A percentile compares a stretch with the other conserved stretches of the same genome.
Evolutionary conservation across 306 rosid species (phyloP).

Genomic region (Citrullus colocynthis): DNA sequence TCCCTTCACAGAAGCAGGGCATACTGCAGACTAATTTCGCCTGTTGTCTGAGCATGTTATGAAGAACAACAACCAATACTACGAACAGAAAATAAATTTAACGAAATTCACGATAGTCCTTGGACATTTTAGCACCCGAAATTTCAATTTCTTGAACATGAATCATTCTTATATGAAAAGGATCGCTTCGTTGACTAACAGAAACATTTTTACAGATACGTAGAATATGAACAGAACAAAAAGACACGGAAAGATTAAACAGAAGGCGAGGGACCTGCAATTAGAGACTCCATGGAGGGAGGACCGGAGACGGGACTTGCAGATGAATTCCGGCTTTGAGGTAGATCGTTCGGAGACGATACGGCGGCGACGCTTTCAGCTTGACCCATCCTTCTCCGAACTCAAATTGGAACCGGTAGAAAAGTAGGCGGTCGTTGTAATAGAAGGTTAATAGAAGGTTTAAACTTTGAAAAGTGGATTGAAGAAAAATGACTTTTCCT

Average conservation of each 20-base stretch:
- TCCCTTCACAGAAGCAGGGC: background rate
- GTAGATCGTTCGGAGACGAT: background rate
- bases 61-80: background rate
- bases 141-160: background rate
- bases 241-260: background rate
- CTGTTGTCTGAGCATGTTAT: background rate
- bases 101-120: background rate
- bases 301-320: constrained; percentile 1
- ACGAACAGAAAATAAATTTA: background rate
- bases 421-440: background rate
- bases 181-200: background rate
- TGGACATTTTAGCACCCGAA: background rate
- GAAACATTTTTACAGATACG: background rate
- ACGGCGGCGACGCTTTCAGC: constrained; percentile 4
- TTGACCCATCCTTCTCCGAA: constrained; percentile 3
- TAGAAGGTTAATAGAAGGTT: background rate
- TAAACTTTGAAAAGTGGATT: background rate
- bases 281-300: constrained; percentile 11
- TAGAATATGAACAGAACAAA: background rate
- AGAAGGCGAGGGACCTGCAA: constrained; percentile 4
- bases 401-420: background rate
- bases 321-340: background rate
- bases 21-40: background rate
- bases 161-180: background rate
- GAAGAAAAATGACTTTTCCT: too few relatives aligned